These are phyloP conservation scores for Hortiboletus rubellus DNA, from an alignment of 1,284 basidiomycete genomes.

Conservation along the genomic window DNA sequence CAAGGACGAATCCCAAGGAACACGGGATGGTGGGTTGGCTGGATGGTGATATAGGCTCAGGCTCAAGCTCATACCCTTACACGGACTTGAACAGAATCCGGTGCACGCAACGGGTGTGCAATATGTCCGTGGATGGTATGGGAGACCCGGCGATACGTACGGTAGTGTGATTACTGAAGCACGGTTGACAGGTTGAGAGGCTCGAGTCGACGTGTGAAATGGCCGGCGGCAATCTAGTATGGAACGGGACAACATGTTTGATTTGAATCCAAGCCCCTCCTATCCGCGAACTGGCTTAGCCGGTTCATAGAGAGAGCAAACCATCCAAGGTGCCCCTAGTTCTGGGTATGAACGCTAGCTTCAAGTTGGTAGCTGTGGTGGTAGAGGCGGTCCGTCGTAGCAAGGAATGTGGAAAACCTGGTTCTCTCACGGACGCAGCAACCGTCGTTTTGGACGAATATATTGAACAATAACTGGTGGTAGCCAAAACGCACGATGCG, in stretches of 20 bases:
- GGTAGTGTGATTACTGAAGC: neutral
- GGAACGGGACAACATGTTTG: slow-evolving; percentile 2
- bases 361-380: too few relatives aligned
- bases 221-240: neutral
- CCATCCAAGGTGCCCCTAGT: neutral
- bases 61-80: too few relatives aligned
- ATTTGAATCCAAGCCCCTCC: neutral
- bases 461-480: slow-evolving; percentile 13
- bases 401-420: neutral
- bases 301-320: neutral
- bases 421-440: neutral
- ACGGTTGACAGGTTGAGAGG: slow-evolving; percentile 1
- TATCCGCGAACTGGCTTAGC: neutral
- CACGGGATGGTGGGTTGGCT: neutral
- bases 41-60: neutral
- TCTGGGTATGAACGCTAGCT: neutral
- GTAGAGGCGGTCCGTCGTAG: neutral
- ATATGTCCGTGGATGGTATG: slow-evolving; percentile 12
- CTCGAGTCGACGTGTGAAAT: slow-evolving; percentile 19
- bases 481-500: neutral
- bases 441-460: slow-evolving; percentile 2
- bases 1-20: neutral
- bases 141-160: neutral
- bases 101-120: neutral
- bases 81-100: too few relatives aligned